phyloP scores from a whole-genome alignment of 371 early-diverging fungal species.

The Blakeslea trispora region DNA sequence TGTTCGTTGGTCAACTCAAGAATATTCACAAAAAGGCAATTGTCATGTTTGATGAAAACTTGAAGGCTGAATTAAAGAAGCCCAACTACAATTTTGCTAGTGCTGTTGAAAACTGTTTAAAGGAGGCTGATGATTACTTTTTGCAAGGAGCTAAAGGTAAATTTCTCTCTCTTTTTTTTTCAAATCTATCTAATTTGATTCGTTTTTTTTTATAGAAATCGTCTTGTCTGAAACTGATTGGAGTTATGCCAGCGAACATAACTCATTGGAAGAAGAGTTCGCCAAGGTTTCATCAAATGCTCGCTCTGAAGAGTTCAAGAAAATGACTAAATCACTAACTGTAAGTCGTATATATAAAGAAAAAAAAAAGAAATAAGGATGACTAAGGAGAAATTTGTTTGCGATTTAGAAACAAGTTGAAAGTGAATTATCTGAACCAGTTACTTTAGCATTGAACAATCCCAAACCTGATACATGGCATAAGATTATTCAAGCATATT shows the following conservation, averaged over 20 bases:
- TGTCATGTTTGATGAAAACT: constrained; percentile 55
- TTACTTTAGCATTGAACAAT: constrained; percentile 74
- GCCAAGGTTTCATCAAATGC: constrained; percentile 65
- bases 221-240: constrained; percentile 74
- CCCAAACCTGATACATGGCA: constrained; percentile 75
- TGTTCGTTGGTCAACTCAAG: constrained; percentile 83
- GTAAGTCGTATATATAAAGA: no score
- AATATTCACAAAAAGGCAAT: constrained; percentile 79
- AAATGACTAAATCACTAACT: constrained; percentile 63
- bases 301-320: constrained; percentile 77
- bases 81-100: constrained; percentile 58
- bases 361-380: no score
- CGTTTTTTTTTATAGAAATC: constrained; percentile 30
- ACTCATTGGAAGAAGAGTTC: constrained; percentile 68
- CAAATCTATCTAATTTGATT: background rate
- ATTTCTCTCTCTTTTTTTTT: background rate
- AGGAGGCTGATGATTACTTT: constrained; percentile 43
- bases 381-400: no score
- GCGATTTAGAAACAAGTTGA: constrained; percentile 57
- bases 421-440: constrained; percentile 67
- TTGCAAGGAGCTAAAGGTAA: constrained; percentile 28
- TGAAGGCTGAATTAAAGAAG: constrained; percentile 46
- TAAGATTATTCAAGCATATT: constrained; percentile 60
- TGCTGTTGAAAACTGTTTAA: constrained; percentile 43
- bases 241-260: constrained; percentile 67